Conservation (phyloP, 106 monocot species). For the Apostasia ramifera region DNA sequence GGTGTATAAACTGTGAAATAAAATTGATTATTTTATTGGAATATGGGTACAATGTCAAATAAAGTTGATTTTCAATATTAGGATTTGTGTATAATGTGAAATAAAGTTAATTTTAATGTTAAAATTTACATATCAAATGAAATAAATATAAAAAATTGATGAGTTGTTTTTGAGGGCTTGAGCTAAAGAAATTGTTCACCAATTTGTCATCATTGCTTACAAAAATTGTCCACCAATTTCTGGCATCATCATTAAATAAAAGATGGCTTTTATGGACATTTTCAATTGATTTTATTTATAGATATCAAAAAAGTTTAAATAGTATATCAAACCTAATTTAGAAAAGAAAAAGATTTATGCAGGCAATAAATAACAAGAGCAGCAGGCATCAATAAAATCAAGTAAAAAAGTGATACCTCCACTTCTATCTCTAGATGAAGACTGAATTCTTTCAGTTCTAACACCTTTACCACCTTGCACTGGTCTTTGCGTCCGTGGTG, state of each 20-base stretch:
- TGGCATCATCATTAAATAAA: not conserved
- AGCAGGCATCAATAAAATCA: not conserved
- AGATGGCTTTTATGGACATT: not conserved
- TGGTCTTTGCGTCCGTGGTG: constrained; percentile 45
- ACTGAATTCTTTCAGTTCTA: constrained; percentile 39
- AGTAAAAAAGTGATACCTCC: constrained; percentile 6
- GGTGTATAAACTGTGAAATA: too few species aligned
- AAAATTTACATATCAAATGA: too few species aligned
- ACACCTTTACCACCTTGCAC: constrained; percentile 17
- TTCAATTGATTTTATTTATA: not conserved
- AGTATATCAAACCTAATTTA: not conserved
- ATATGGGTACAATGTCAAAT: too few species aligned
- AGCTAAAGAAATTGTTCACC: not conserved
- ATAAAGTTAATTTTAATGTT: too few species aligned
- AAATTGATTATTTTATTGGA: too few species aligned
- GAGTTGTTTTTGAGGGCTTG: not conserved
- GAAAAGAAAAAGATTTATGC: not conserved
- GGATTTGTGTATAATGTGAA: too few species aligned
- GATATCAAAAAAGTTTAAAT: not conserved
- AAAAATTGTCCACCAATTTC: not conserved
- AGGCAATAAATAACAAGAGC: not conserved
- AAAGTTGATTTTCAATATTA: too few species aligned
- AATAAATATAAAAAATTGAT: too few species aligned
- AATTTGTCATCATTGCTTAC: not conserved
- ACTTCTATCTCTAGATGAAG: constrained; percentile 51